phyloP scores from a whole-genome alignment of 2,329 filamentous ascomycete genomes.

The Basipetospora chlamydospora region DNA sequence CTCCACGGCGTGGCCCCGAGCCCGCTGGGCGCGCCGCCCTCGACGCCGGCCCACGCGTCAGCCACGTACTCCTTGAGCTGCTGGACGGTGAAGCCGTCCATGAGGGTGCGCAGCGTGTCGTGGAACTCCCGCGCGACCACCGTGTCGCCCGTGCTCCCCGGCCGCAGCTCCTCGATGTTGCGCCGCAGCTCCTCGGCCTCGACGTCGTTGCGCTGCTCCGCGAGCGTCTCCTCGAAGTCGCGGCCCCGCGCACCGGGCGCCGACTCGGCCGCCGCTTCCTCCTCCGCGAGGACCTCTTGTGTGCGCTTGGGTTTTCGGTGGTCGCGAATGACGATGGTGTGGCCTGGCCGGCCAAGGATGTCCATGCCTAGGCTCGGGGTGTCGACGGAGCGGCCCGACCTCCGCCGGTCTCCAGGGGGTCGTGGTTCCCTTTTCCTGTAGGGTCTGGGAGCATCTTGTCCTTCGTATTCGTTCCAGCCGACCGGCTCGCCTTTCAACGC shows the following conservation, averaged over 20 bases:
- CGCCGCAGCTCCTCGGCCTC: constrained; percentile 18
- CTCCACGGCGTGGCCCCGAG: not conserved
- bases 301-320: constrained; percentile 7
- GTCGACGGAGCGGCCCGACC: not conserved
- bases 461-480: no score
- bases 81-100: constrained; percentile 28
- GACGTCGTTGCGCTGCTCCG: constrained; percentile 13
- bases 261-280: constrained; percentile 5
- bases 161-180: constrained; percentile 35
- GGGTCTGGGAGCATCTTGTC: no score
- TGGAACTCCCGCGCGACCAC: constrained; percentile 26
- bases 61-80: constrained; percentile 33
- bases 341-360: constrained; percentile 21
- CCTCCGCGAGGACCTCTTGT: constrained; percentile 4
- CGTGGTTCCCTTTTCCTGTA: no score
- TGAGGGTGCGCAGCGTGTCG: constrained; percentile 22
- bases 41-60: no score
- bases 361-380: constrained; percentile 13
- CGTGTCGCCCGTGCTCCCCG: constrained; percentile 18
- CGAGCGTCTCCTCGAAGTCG: constrained; percentile 19
- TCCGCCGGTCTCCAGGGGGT: no score
- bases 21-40: not conserved
- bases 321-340: constrained; percentile 33
- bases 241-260: constrained; percentile 9
- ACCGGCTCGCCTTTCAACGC: no score